Base-by-base conservation (phyloP, 1,284 basidiomycete species). In the Irpex rosettiformis region DNA sequence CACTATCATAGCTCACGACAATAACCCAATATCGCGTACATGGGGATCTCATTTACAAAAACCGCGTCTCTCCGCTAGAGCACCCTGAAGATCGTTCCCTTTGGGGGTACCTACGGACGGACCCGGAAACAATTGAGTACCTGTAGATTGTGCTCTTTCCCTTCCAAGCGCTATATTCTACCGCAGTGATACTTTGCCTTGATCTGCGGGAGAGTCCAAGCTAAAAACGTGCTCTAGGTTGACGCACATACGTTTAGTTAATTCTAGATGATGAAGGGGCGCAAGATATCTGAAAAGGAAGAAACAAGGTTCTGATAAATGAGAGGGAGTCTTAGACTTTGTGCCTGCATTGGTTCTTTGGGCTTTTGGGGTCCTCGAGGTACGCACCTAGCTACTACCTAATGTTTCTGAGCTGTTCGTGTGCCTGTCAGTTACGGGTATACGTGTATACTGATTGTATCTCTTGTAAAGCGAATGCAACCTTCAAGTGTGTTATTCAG, bases 321-420 rank as follows among this genome's bases (percentile, higher is more conserved):
- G 33, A 8, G 33, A 37, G 18, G n/a, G n/a, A n/a, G n/a, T n/a
- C 56, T 24, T 43, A 84, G 83, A 85, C 67, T 25, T 48, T 0
- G 62, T 69, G 2, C 87, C 86, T 1, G 73, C 70, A 1, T 73
- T 88, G 10, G 67, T 89, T 43, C 70, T 89, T 0, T 89, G 87
- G 83, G 88, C 88, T 70, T 89, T 89, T 64, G 87, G n/a, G n/a
- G 89, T 70, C 89, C 87, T 6, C 79, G 86, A 60, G 84, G 85
- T 82, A 65, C 22, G 69, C 29, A 16, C 21, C 4, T 54, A 48
- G 33, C 21, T 37, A 45, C 42, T 13, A 16, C 30, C 25, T 29
- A 28, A 13, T 21, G n/a, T 51, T 37, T 11, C 33, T 37, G 16
- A 11, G 16, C 33, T 64, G 84, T 89, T 13, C 87, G 89, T 65